phyloP scores from a whole-genome alignment of 2,329 filamentous ascomycete species.

The Tolypocladium cylindrosporum region DNA sequence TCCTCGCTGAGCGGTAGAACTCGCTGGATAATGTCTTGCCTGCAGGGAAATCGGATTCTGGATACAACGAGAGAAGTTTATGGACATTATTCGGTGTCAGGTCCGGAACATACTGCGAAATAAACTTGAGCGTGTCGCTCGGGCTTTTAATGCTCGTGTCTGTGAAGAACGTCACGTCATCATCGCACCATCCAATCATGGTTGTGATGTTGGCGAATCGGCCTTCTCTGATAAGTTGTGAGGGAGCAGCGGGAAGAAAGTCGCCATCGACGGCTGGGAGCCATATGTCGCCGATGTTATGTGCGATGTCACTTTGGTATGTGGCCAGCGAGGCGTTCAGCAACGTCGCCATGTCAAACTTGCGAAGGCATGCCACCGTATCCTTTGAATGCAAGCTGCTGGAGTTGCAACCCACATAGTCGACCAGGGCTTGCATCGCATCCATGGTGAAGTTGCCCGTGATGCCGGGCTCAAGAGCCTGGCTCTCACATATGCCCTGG shows the following conservation, averaged over 20 bases:
- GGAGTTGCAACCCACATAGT: constrained; percentile 31
- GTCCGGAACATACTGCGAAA: constrained; percentile 26
- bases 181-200: constrained; percentile 43
- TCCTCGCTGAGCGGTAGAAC: constrained; percentile 37
- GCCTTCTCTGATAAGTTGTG: constrained; percentile 42
- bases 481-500: constrained; percentile 34
- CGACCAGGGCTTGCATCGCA: constrained; percentile 32
- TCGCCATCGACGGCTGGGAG: constrained; percentile 33
- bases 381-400: constrained; percentile 27
- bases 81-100: constrained; percentile 23
- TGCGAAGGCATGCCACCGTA: constrained; percentile 36
- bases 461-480: constrained; percentile 41
- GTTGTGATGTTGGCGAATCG: constrained; percentile 55
- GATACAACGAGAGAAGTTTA: constrained; percentile 38
- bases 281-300: constrained; percentile 43
- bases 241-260: constrained; percentile 30
- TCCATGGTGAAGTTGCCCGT: constrained; percentile 35
- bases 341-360: constrained; percentile 29
- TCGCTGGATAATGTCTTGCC: constrained; percentile 30
- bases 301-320: constrained; percentile 24
- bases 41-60: constrained; percentile 31
- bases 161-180: constrained; percentile 34
- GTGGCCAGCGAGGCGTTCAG: constrained; percentile 33
- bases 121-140: constrained; percentile 27
- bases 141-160: constrained; percentile 26